Conservation (phyloP, 495 filamentous ascomycete species). For the Clavariopsis aquatica region DNA sequence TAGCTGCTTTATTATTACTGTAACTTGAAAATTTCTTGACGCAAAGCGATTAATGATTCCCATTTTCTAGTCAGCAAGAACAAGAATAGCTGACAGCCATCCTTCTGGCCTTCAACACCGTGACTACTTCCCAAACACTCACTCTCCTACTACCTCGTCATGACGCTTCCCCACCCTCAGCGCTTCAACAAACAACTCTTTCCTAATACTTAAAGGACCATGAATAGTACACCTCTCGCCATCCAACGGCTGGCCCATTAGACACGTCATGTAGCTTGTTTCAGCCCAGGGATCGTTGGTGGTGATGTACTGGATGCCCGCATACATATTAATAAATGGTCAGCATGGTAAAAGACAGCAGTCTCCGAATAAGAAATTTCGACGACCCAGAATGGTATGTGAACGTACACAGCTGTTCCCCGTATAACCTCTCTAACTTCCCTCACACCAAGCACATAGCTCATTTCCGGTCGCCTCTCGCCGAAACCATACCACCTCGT, state of each 20-base stretch:
- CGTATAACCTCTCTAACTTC: neutral
- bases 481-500: neutral
- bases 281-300: neutral
- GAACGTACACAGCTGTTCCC: neutral
- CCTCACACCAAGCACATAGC: neutral
- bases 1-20: no score
- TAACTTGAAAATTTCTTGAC: no score
- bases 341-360: neutral
- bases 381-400: no score
- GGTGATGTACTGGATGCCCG: neutral
- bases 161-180: neutral
- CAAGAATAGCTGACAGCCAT: no score
- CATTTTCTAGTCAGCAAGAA: no score
- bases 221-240: slow-evolving; percentile 10
- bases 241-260: slow-evolving; percentile 14
- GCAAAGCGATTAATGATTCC: no score
- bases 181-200: slow-evolving; percentile 4
- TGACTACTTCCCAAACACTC: neutral
- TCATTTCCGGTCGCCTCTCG: neutral
- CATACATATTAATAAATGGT: neutral
- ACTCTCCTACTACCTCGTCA: neutral
- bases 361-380: no score
- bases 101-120: neutral
- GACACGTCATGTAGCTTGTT: slow-evolving; percentile 16
- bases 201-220: slow-evolving; percentile 1